Evolutionary conservation across 148 eudicot species (phyloP).

Genomic region (Hydrangea macrophylla): DNA sequence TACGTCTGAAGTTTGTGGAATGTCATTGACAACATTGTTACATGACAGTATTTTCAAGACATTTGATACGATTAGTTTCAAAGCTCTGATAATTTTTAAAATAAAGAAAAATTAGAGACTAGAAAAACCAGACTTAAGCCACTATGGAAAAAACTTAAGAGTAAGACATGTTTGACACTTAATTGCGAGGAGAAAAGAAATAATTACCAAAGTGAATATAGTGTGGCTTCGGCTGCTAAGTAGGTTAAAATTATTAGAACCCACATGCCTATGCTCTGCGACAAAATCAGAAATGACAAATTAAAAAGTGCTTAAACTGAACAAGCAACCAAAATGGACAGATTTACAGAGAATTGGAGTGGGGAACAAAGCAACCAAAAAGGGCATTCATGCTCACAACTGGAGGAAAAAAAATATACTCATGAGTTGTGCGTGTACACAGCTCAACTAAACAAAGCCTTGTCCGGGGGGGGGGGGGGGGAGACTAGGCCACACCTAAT

Average conservation of each 20-base stretch:
- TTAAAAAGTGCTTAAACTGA: neutral
- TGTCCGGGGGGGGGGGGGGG: no score
- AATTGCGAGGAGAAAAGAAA: neutral
- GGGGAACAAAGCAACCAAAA: neutral
- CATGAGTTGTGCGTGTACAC: no score
- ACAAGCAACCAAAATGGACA: slow-evolving; percentile 1
- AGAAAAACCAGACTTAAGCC: no score
- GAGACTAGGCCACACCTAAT: no score
- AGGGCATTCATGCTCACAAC: neutral
- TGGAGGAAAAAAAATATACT: neutral
- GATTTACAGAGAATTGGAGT: neutral
- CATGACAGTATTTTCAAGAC: no score
- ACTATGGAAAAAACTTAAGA: neutral
- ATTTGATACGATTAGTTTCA: no score
- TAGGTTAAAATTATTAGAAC: slow-evolving; percentile 74
- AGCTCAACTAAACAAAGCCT: no score
- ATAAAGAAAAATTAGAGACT: no score
- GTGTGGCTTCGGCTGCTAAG: slow-evolving; percentile 92
- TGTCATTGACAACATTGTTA: no score
- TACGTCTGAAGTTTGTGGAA: no score
- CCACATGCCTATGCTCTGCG: slow-evolving; percentile 81
- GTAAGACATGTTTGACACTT: neutral
- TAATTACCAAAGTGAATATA: slow-evolving; percentile 65
- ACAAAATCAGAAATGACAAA: neutral
- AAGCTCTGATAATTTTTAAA: no score